Percentiles rank a stretch among this genome's conserved stretches.
Conservation (phyloP, 768 basidiomycete genomes). For the Boletus tylopilopsis region DNA sequence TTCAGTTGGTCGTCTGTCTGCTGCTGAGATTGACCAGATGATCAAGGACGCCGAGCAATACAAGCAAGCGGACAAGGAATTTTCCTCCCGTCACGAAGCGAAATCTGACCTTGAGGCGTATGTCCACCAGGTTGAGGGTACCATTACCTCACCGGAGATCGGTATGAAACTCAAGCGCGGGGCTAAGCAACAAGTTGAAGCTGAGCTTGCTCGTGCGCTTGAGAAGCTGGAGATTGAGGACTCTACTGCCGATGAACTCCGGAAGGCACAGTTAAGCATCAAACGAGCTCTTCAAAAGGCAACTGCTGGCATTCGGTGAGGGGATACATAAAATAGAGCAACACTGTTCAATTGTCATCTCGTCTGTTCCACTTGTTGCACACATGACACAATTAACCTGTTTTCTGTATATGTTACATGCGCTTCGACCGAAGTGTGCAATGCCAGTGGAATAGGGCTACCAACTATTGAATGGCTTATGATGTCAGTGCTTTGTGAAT, state of each 20-base stretch:
- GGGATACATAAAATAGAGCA: slow-evolving; percentile 16
- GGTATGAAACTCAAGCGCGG: slow-evolving; percentile 99
- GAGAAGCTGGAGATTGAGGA: slow-evolving; percentile 99
- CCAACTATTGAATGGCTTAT: slow-evolving; percentile 1
- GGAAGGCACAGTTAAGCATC: slow-evolving; percentile 92
- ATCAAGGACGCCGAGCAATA: slow-evolving; percentile 98
- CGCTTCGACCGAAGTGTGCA: neutral
- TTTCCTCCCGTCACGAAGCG: slow-evolving; percentile 96
- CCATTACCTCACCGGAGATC: slow-evolving; percentile 94
- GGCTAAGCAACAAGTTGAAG: slow-evolving; percentile 90
- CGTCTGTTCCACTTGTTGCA: slow-evolving; percentile 9
- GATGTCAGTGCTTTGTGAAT: slow-evolving; percentile 59
- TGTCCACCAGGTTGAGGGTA: slow-evolving; percentile 94
- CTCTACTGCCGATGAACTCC: slow-evolving; percentile 88
- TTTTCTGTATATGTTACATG: slow-evolving; percentile 7
- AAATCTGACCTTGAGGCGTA: slow-evolving; percentile 98
- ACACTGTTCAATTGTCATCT: slow-evolving; percentile 10
- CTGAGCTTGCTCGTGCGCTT: slow-evolving; percentile 95
- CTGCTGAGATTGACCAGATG: slow-evolving; percentile 99
- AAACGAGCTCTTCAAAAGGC: slow-evolving; percentile 99
- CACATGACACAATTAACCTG: slow-evolving; percentile 16
- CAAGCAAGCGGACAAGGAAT: slow-evolving; percentile 96
- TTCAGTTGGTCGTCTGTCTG: slow-evolving; percentile 97
- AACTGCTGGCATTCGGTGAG: slow-evolving; percentile 81
- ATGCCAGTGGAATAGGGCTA: neutral